Conservation (phyloP, 805 yeast species). For the Metschnikowia kofuensis region DNA sequence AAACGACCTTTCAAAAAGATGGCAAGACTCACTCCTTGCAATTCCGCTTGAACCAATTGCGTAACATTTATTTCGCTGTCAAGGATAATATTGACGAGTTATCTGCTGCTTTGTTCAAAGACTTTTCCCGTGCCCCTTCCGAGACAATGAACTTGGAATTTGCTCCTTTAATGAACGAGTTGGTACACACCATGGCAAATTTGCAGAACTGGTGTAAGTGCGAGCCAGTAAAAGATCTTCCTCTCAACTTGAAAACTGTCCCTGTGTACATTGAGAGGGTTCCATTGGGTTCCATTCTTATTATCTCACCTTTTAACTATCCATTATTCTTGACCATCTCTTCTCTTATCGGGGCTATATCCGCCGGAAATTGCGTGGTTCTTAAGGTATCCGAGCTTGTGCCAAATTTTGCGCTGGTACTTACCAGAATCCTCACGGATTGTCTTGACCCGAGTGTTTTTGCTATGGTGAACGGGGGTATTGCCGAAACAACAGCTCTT, state of each 20-base stretch:
- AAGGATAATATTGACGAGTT: slow-evolving; percentile 56
- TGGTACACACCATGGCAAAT: slow-evolving; percentile 55
- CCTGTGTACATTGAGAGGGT: slow-evolving; percentile 21
- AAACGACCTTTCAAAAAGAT: slow-evolving; percentile 38
- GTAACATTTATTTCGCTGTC: slow-evolving; percentile 63
- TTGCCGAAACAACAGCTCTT: slow-evolving; percentile 48
- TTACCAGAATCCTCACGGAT: slow-evolving; percentile 52
- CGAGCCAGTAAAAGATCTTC: slow-evolving; percentile 35
- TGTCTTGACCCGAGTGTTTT: slow-evolving; percentile 57
- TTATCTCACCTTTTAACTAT: slow-evolving; percentile 79
- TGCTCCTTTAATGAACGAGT: slow-evolving; percentile 48
- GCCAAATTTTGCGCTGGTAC: slow-evolving; percentile 55
- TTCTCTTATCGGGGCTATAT: slow-evolving; percentile 76
- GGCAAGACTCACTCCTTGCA: slow-evolving; percentile 52
- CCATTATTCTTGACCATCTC: slow-evolving; percentile 63
- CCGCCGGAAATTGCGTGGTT: slow-evolving; percentile 80
- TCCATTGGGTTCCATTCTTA: slow-evolving; percentile 63
- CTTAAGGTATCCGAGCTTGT: slow-evolving; percentile 74
- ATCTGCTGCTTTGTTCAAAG: slow-evolving; percentile 56
- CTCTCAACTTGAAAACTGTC: slow-evolving; percentile 29
- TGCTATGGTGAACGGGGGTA: slow-evolving; percentile 69
- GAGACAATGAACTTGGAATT: slow-evolving; percentile 67
- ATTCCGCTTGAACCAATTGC: slow-evolving; percentile 58
- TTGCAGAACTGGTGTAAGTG: slow-evolving; percentile 63
- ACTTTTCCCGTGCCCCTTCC: slow-evolving; percentile 60